Evolutionary conservation across 2,329 filamentous ascomycete species (phyloP).

Genomic region (Apiospora koreana): DNA sequence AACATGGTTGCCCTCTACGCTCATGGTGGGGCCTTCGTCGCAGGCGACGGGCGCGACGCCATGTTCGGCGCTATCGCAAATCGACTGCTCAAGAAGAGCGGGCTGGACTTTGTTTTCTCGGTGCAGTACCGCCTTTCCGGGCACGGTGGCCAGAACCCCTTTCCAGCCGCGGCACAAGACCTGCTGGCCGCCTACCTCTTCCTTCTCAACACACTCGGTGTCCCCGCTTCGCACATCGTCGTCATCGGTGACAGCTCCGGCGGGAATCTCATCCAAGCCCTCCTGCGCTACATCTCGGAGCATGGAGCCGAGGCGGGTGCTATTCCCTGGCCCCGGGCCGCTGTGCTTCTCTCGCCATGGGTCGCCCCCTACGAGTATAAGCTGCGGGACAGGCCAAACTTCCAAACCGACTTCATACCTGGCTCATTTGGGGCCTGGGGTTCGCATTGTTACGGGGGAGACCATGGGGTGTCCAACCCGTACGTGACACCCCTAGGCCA

Average conservation of each 20-base stretch:
- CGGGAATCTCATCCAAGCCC: slow-evolving; percentile 40
- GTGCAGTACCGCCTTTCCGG: slow-evolving; percentile 46
- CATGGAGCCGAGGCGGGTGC: slow-evolving; percentile 30
- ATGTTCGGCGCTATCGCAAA: slow-evolving; percentile 14
- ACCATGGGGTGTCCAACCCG: background rate
- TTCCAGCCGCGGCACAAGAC: slow-evolving; percentile 49
- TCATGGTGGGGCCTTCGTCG: slow-evolving; percentile 30
- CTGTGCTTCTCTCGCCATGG: slow-evolving; percentile 34
- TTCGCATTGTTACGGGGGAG: slow-evolving; percentile 29
- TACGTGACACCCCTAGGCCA: slow-evolving; percentile 24
- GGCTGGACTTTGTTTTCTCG: slow-evolving; percentile 37
- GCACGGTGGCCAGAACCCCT: slow-evolving; percentile 32
- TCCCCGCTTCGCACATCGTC: slow-evolving; percentile 39
- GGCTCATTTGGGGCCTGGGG: slow-evolving; percentile 42
- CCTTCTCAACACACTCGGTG: slow-evolving; percentile 37
- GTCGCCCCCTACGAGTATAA: slow-evolving; percentile 23
- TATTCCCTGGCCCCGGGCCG: slow-evolving; percentile 27
- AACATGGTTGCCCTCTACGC: slow-evolving; percentile 24
- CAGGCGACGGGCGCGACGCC: slow-evolving; percentile 22
- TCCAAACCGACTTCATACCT: slow-evolving; percentile 39
- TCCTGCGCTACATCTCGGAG: slow-evolving; percentile 45
- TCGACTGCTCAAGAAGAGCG: slow-evolving; percentile 26
- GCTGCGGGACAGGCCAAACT: slow-evolving; percentile 12
- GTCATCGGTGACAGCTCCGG: slow-evolving; percentile 48
- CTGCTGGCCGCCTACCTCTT: slow-evolving; percentile 42